A percentile compares a stretch with the other conserved stretches of the same genome.
phyloP scores from a whole-genome alignment of 2,329 filamentous ascomycete species.

The Tympanopsis confertula region DNA sequence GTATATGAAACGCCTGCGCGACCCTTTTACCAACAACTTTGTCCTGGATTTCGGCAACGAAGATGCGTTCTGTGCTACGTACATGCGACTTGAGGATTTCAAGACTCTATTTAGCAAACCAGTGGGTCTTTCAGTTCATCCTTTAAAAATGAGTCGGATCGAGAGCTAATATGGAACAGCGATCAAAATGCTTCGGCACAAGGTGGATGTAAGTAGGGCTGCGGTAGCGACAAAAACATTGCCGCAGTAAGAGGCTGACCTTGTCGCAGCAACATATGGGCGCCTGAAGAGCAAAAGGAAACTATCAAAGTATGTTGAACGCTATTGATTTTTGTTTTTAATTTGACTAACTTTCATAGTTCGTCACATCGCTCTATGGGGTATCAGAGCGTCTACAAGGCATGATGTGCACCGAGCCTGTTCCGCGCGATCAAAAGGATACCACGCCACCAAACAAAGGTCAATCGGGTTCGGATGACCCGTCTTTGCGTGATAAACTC shows the following conservation, averaged over 20 bases:
- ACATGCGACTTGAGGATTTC: background rate
- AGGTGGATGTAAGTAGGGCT: background rate
- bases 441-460: no score
- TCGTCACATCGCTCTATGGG: background rate
- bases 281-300: background rate
- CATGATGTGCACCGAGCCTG: conserved; percentile 1
- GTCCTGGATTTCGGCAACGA: conserved; percentile 1
- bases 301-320: background rate
- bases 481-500: background rate
- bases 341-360: background rate
- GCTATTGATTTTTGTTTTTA: background rate
- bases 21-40: background rate
- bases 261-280: background rate
- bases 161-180: background rate
- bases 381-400: background rate
- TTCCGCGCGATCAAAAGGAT: background rate
- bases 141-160: background rate
- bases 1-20: background rate
- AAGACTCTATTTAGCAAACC: background rate
- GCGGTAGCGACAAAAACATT: background rate
- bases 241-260: no score
- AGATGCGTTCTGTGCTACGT: background rate
- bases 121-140: background rate
- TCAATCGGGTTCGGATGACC: no score
- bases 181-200: background rate